Evolutionary conservation across 1,139 yeast genomes (phyloP).

Genomic region (Lodderomyces beijingensis): DNA sequence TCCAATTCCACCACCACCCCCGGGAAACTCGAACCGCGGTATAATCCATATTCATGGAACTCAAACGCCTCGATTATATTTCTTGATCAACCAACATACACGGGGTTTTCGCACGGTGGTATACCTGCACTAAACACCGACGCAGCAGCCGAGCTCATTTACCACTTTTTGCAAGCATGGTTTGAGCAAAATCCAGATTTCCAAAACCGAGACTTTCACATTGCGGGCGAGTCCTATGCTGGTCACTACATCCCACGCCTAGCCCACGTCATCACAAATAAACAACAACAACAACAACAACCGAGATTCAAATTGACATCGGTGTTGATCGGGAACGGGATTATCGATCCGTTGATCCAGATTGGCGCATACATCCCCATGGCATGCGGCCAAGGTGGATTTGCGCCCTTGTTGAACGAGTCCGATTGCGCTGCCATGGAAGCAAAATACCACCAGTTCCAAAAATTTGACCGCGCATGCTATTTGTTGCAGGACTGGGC

Average conservation of each 20-base stretch:
- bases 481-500: slow-evolving; percentile 69
- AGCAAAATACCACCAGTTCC: slow-evolving; percentile 62
- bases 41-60: slow-evolving; percentile 42
- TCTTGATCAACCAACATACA: slow-evolving; percentile 44
- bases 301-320: slow-evolving; percentile 62
- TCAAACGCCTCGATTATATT: slow-evolving; percentile 41
- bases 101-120: slow-evolving; percentile 71
- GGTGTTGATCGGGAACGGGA: slow-evolving; percentile 85
- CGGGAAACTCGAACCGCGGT: slow-evolving; percentile 32
- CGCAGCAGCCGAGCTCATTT: slow-evolving; percentile 83
- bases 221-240: slow-evolving; percentile 93
- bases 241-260: slow-evolving; percentile 80
- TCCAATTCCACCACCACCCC: no score
- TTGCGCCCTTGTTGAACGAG: slow-evolving; percentile 2
- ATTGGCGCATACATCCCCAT: slow-evolving; percentile 79
- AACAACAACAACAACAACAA: slow-evolving; percentile 77
- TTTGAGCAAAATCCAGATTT: slow-evolving; percentile 83
- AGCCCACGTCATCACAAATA: background rate
- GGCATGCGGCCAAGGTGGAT: slow-evolving; percentile 86
- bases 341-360: slow-evolving; percentile 83
- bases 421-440: slow-evolving; percentile 6
- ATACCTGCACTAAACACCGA: slow-evolving; percentile 57
- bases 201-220: slow-evolving; percentile 36
- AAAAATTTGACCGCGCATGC: slow-evolving; percentile 71
- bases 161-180: slow-evolving; percentile 69